Evolutionary conservation across 2,329 filamentous ascomycete species (phyloP), one percentile per base, ranked within the genome.

Genomic region (Fusarium solani-melongenae): DNA sequence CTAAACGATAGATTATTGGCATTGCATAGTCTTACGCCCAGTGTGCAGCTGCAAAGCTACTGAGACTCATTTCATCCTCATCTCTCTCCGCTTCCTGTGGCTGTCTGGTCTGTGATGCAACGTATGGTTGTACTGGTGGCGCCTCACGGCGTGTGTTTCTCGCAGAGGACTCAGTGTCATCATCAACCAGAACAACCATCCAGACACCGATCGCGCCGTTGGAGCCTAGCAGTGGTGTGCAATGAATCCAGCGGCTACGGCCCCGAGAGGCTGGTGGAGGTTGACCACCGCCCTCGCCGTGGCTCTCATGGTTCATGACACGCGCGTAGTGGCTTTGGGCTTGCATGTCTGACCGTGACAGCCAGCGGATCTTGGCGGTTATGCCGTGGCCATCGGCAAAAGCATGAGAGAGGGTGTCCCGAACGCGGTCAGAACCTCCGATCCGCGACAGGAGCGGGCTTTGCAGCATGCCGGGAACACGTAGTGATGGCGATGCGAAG

Each of bases 141-240:
- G 74, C 74, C 6, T 75, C 72, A 15, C 74, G 58, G 12, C 70
- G 64, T 36, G 55, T 22, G 0, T 29, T 46, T 24, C 65, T 58
- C 22, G 59, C 59, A 15, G 64, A 51, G 10, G 72, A 39, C 6
- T 76, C 74, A 8, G 74, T 67, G 53, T 93, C 90, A 62, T 91
- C 91, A 70, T 94, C 92, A 5, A 94, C 89, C 15, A 95, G 86
- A 1, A 94, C 87, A 7, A 94, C 86, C 91, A 95, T 93, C 93
- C 93, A 95, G 0, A 94, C 92, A 17, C 93, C 93, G 0, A 95
- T 89, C 5, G 88, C 84, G 2, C 91, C 91, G 71, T 91, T 91
- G 46, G 87, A 86, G 4, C 92, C 92, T 5, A 93, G 82, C 5
- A 95, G 83, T 4, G 93, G 93, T 24, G 93, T 95, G 78, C 92